phyloP scores from a whole-genome alignment of 2,329 filamentous ascomycete species.

The Pseudocercospora eumusae region DNA sequence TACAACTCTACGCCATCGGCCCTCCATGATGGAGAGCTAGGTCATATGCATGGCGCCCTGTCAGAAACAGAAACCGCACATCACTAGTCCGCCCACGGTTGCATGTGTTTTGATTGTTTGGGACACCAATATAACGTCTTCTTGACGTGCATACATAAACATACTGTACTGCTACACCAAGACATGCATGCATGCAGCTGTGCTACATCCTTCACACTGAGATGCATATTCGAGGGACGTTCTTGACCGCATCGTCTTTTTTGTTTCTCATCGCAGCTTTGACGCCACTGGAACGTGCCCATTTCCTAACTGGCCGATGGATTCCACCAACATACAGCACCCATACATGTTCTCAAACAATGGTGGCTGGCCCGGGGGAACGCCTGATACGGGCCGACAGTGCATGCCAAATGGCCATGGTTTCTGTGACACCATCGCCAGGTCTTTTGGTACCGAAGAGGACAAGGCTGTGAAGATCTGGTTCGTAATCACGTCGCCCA shows the following conservation, averaged over 20 bases:
- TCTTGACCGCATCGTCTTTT: not conserved
- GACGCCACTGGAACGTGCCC: not conserved
- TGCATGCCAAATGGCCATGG: conserved; percentile 1
- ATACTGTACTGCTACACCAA: not conserved
- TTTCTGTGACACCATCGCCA: not conserved
- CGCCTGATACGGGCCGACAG: not conserved
- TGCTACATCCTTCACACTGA: not conserved
- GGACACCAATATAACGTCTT: not conserved
- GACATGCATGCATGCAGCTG: conserved; percentile 1
- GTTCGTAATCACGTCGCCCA: not conserved
- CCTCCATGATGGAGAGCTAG: not conserved
- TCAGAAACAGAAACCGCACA: not conserved
- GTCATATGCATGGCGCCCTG: not conserved
- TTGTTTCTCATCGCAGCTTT: not conserved
- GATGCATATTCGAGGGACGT: not conserved
- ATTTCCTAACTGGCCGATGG: not conserved
- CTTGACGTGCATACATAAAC: conserved; percentile 1
- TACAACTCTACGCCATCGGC: not conserved
- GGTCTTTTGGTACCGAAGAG: not conserved
- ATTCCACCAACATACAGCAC: not conserved
- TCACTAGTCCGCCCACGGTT: not conserved
- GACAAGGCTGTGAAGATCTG: conserved; percentile 8
- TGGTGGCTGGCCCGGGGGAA: not conserved
- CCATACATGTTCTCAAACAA: conserved; percentile 1
- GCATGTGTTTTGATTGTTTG: conserved; percentile 1